Evolutionary conservation across 106 monocot genomes (phyloP).

Genomic region (Dendrobium nobile): DNA sequence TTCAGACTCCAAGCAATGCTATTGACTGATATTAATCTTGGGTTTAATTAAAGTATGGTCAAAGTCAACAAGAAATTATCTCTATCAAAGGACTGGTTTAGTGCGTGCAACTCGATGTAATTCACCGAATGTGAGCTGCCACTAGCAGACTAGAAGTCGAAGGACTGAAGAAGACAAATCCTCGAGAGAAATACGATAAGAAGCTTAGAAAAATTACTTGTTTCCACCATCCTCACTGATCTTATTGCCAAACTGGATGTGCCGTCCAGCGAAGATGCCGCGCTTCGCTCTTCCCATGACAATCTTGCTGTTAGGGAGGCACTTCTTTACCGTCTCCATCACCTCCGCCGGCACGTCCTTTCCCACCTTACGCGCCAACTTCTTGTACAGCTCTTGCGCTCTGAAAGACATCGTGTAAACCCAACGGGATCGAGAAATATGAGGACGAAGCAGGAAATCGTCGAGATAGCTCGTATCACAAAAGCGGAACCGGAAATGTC

Average conservation of each 20-base stretch:
- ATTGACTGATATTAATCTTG: too few species aligned
- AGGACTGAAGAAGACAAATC: not conserved
- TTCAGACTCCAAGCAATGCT: too few species aligned
- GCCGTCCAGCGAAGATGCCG: slow-evolving; percentile 81
- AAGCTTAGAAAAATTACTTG: slow-evolving; percentile 41
- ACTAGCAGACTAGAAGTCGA: not conserved
- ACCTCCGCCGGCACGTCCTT: slow-evolving; percentile 25
- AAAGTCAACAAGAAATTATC: too few species aligned
- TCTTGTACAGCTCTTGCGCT: slow-evolving; percentile 63
- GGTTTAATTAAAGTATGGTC: too few species aligned
- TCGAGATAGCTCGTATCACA: not conserved
- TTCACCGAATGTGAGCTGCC: too few species aligned
- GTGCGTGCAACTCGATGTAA: too few species aligned
- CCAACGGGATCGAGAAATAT: not conserved
- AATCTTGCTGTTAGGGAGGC: slow-evolving; percentile 59
- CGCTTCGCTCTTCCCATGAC: slow-evolving; percentile 78
- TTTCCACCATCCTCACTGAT: slow-evolving; percentile 82
- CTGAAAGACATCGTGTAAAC: slow-evolving; percentile 55
- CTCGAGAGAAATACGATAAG: not conserved
- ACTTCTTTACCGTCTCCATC: slow-evolving; percentile 52
- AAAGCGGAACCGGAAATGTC: not conserved
- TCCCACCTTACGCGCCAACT: slow-evolving; percentile 51
- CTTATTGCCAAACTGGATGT: slow-evolving; percentile 91
- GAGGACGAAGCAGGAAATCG: not conserved
- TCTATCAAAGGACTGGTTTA: too few species aligned